Conservation (phyloP, 2,329 filamentous ascomycete genomes). For the Ophiostoma sp. region DNA sequence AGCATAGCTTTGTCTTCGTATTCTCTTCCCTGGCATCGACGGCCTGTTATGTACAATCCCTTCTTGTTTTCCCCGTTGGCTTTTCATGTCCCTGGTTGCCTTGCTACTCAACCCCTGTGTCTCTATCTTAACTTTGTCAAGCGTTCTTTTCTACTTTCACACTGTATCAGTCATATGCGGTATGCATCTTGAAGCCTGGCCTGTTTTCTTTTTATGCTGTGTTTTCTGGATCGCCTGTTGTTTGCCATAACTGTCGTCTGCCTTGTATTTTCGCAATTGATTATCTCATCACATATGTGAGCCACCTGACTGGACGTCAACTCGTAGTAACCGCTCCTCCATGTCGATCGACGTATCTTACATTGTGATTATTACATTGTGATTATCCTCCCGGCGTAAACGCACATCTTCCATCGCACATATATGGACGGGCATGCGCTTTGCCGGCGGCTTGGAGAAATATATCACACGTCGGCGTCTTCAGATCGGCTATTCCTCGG, state of each 20-base stretch:
- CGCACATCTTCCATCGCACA: too few species aligned
- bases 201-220: neutral
- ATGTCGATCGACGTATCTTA: too few species aligned
- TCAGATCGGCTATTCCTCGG: neutral
- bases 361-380: too few species aligned
- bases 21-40: too few species aligned
- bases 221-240: neutral
- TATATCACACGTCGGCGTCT: neutral
- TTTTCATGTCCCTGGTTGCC: neutral
- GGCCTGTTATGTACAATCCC: neutral
- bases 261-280: too few species aligned
- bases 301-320: too few species aligned
- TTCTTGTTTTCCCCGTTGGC: neutral
- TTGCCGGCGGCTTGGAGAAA: too few species aligned
- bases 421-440: too few species aligned
- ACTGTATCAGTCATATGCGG: neutral
- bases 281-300: too few species aligned
- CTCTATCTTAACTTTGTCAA: neutral
- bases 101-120: neutral
- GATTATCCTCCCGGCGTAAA: too few species aligned
- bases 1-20: neutral
- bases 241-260: neutral
- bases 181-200: neutral
- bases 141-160: neutral
- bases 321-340: too few species aligned